Percentiles rank a stretch among this genome's conserved stretches.
These are phyloP conservation scores for Coemansia sp. DNA, from an alignment of 192 early-diverging fungal species.

Conservation along the genomic window DNA sequence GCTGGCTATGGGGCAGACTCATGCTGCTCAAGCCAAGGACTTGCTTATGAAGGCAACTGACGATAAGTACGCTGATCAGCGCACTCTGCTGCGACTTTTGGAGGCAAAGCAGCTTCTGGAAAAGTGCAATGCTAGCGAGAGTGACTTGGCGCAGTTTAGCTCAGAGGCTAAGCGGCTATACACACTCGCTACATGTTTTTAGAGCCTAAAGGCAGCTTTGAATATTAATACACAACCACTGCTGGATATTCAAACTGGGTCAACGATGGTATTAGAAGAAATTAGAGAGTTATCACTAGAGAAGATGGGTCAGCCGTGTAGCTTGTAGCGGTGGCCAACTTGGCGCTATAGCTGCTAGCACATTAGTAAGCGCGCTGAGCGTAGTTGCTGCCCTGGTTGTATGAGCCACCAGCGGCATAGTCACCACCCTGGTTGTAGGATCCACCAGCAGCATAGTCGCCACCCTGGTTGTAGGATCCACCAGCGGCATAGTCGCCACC, in stretches of 20 bases:
- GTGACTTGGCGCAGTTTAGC: conserved; percentile 17
- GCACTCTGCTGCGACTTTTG: conserved; percentile 27
- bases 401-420: background rate
- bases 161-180: conserved; percentile 24
- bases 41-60: conserved; percentile 19
- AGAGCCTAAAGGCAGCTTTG: background rate
- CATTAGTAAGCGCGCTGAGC: background rate
- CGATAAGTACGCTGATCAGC: conserved; percentile 14
- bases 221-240: no score
- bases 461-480: conserved; percentile 1
- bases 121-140: conserved; percentile 17
- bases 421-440: background rate
- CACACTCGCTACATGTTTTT: conserved; percentile 48
- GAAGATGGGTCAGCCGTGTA: no score
- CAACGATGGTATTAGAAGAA: conserved; percentile 1
- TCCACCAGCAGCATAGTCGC: background rate
- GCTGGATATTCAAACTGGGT: background rate
- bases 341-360: no score
- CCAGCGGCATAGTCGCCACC: background rate
- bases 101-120: conserved; percentile 22
- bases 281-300: no score
- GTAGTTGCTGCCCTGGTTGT: background rate
- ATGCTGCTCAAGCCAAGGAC: conserved; percentile 13
- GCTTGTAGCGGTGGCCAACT: no score
- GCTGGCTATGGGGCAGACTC: conserved; percentile 20